Evolutionary conservation across 768 basidiomycete genomes (phyloP).

Genomic region (Trametes coccinea): DNA sequence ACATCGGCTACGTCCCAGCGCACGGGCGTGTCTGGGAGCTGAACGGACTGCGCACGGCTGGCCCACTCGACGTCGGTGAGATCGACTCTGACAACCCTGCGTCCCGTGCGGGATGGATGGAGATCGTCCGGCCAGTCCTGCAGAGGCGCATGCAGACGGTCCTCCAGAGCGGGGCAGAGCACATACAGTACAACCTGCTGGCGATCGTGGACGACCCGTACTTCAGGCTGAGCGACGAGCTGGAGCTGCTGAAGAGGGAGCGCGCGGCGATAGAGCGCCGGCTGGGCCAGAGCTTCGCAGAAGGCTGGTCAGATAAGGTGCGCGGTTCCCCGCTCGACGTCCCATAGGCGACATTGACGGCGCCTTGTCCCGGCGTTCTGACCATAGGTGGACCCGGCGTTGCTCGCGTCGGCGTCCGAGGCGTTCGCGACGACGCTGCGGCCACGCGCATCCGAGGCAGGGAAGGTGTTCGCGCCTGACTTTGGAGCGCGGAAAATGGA

Average conservation of each 20-base stretch:
- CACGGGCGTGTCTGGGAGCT: slow-evolving; percentile 72
- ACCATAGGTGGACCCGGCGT: slow-evolving; percentile 42
- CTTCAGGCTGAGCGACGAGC: slow-evolving; percentile 48
- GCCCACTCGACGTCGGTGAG: slow-evolving; percentile 65
- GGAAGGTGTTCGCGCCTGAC: slow-evolving; percentile 40
- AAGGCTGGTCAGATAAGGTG: slow-evolving; percentile 42
- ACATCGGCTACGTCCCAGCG: slow-evolving; percentile 64
- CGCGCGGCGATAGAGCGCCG: slow-evolving; percentile 45
- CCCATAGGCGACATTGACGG: neutral
- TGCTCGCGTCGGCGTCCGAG: slow-evolving; percentile 33
- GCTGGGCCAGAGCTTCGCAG: slow-evolving; percentile 34
- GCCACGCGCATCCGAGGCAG: slow-evolving; percentile 22
- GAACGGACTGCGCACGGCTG: slow-evolving; percentile 57
- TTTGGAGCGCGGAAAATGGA: slow-evolving; percentile 49
- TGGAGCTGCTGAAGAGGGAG: slow-evolving; percentile 55
- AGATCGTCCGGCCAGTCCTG: slow-evolving; percentile 59
- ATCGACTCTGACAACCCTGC: slow-evolving; percentile 29
- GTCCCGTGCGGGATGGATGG: slow-evolving; percentile 48
- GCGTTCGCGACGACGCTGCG: slow-evolving; percentile 36
- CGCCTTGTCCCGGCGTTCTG: neutral
- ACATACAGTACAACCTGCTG: slow-evolving; percentile 62
- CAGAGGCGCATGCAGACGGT: slow-evolving; percentile 62
- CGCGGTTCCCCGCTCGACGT: neutral
- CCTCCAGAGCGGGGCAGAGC: slow-evolving; percentile 32
- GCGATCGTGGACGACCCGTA: slow-evolving; percentile 58